Base-by-base conservation (phyloP, 495 filamentous ascomycete species). In the Tetracladium marchalianum region DNA sequence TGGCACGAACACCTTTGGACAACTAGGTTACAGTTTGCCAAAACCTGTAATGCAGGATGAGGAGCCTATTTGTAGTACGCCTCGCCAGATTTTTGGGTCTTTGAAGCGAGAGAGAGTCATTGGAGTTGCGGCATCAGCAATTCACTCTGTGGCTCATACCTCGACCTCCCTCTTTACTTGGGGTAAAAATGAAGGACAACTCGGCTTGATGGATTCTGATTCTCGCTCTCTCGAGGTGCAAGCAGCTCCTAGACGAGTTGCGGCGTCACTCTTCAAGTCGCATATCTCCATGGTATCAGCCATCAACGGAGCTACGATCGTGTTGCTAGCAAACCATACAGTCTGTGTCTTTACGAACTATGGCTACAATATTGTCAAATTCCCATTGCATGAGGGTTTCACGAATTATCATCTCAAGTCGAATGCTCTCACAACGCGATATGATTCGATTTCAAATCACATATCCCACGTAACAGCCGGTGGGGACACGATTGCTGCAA, bases 341-440 rank as follows among this genome's bases (percentile, higher is more conserved):
- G 87, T 97, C 24, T 94, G 82, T 69, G 80, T 98, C 0, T 90
- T 98, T 57, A 88, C 86, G 0, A 90, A 89, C 39, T 95, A 90
- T 56, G 92, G 90, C 2, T 96, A 94, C 57, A 82, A 85, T 11
- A 87, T 84, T 42, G 69, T 98, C 12, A 77, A 75, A 13, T 90
- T 96, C 51, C 85, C 88, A 0, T 67, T 85, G 16, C 57, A 66
- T 32, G 84, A 85, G 40, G 69, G 76, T 18, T 85, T 83, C 58
- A 75, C 75, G 12, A 81, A 75, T 41, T 68, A 73, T 41, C 82
- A 83, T 38, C 73, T 90, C 13, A 75, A 74, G 43, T 69, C 77
- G 51, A 61, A 62, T 43, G 67, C 81, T 0, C 38, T 56, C 13
- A 59, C 47, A 11, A 83, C 80, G 2, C 73, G 81, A 36, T 85